phyloP scores from a whole-genome alignment of 176 grass and related monocot genomes.

The Cymbopogon citratus region DNA sequence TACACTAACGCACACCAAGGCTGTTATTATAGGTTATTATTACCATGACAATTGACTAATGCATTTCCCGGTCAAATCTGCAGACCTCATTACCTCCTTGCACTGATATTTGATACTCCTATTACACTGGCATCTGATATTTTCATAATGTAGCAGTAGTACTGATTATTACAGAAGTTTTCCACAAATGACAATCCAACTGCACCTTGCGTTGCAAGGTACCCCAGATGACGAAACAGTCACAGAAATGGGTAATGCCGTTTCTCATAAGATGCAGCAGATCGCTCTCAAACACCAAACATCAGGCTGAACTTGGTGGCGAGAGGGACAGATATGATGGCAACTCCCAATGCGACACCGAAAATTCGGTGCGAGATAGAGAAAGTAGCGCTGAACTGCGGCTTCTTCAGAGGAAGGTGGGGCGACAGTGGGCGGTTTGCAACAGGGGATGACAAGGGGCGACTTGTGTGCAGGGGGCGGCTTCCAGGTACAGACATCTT shows the following conservation, averaged over 20 bases:
- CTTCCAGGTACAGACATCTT: constrained; percentile 20
- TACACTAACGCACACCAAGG: neutral
- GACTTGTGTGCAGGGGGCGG: constrained; percentile 41
- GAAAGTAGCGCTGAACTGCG: constrained; percentile 59
- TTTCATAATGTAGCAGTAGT: neutral
- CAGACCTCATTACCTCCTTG: neutral
- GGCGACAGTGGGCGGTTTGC: constrained; percentile 73
- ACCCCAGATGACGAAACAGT: too few relatives aligned
- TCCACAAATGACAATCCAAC: constrained; percentile 5
- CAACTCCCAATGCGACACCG: constrained; percentile 39
- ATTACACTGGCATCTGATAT: neutral
- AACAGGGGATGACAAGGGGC: constrained; percentile 27
- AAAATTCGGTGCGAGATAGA: constrained; percentile 85
- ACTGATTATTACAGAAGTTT: constrained; percentile 27
- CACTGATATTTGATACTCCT: neutral
- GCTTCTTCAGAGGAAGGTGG: constrained; percentile 83
- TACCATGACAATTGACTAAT: neutral
- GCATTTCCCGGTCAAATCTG: neutral
- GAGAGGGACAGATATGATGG: constrained; percentile 59
- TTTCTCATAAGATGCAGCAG: neutral
- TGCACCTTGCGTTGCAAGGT: neutral
- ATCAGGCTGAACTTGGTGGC: constrained; percentile 52
- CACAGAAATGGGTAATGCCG: neutral
- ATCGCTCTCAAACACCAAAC: constrained; percentile 55
- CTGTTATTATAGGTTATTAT: neutral